These are phyloP conservation scores for Neurospora sp. DNA, from an alignment of 495 filamentous ascomycete genomes.

Conservation along the genomic window DNA sequence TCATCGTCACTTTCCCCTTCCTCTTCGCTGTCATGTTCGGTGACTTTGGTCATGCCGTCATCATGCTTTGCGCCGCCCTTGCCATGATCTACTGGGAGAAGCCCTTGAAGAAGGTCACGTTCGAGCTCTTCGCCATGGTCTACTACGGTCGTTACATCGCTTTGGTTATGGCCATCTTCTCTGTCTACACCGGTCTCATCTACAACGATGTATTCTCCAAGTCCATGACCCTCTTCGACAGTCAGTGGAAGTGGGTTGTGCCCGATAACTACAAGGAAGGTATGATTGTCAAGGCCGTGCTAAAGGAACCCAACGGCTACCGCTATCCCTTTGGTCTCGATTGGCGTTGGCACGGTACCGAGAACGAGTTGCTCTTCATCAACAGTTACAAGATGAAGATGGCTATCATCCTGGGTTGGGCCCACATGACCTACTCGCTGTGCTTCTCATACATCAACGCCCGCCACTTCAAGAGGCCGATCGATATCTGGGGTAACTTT, in stretches of 20 bases:
- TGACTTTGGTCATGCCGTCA: constrained; percentile 82
- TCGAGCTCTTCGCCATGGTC: constrained; percentile 94
- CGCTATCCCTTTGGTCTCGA: constrained; percentile 94
- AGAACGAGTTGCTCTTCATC: constrained; percentile 85
- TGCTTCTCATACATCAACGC: constrained; percentile 89
- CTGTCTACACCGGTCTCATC: constrained; percentile 91
- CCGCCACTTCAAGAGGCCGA: constrained; percentile 82
- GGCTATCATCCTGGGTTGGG: constrained; percentile 90
- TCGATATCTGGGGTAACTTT: constrained; percentile 96
- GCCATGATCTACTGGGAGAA: constrained; percentile 97
- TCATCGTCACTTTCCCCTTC: constrained; percentile 95
- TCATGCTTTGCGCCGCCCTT: constrained; percentile 69
- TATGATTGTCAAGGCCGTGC: constrained; percentile 46
- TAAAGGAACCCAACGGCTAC: constrained; percentile 48
- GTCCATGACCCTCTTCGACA: constrained; percentile 74
- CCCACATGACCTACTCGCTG: constrained; percentile 96
- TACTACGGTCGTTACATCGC: constrained; percentile 99
- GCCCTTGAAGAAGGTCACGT: constrained; percentile 78
- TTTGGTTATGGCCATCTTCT: constrained; percentile 94
- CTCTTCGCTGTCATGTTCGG: constrained; percentile 99
- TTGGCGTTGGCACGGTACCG: constrained; percentile 92
- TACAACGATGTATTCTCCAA: constrained; percentile 98
- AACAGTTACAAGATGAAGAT: constrained; percentile 99
- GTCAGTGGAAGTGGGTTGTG: constrained; percentile 72
- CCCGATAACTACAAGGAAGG: constrained; percentile 55